A percentile compares a stretch with the other conserved stretches of the same genome.
Evolutionary conservation across 2,329 filamentous ascomycete genomes (phyloP).

Genomic region (Davidsoniella australis): DNA sequence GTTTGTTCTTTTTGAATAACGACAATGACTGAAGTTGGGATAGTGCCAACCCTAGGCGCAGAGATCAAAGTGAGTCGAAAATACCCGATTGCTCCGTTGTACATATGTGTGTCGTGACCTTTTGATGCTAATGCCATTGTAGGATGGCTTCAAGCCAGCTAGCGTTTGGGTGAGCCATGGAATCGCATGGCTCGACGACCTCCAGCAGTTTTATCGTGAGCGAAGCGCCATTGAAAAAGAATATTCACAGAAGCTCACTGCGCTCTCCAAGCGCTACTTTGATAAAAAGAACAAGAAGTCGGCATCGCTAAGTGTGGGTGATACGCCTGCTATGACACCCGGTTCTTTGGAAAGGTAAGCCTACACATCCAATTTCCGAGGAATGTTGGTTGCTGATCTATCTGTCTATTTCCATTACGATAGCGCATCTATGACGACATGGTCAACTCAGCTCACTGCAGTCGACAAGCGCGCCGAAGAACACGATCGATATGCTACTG

Average conservation of each 20-base stretch:
- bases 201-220: slow-evolving; percentile 94
- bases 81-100: background rate
- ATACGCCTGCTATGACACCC: slow-evolving; percentile 81
- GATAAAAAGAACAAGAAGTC: slow-evolving; percentile 92
- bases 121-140: slow-evolving; percentile 10
- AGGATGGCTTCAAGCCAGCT: slow-evolving; percentile 95
- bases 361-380: background rate
- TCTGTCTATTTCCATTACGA: background rate
- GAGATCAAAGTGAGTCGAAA: slow-evolving; percentile 69
- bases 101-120: background rate
- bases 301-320: slow-evolving; percentile 76
- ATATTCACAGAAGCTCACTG: slow-evolving; percentile 74
- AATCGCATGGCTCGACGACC: slow-evolving; percentile 89
- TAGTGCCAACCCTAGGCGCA: slow-evolving; percentile 71
- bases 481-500: slow-evolving; percentile 69
- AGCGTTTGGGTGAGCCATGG: slow-evolving; percentile 82
- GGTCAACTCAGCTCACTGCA: slow-evolving; percentile 83
- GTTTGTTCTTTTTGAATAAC: slow-evolving; percentile 7
- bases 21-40: slow-evolving; percentile 63
- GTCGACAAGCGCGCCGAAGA: slow-evolving; percentile 77
- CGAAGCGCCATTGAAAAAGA: slow-evolving; percentile 90
- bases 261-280: slow-evolving; percentile 86
- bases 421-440: slow-evolving; percentile 88
- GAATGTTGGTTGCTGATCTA: background rate
- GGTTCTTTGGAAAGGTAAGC: slow-evolving; percentile 74